Percentiles rank a stretch among this genome's conserved stretches.
These are phyloP conservation scores for Ustilago loliicola DNA, from an alignment of 1,284 basidiomycete species.

Conservation along the genomic window DNA sequence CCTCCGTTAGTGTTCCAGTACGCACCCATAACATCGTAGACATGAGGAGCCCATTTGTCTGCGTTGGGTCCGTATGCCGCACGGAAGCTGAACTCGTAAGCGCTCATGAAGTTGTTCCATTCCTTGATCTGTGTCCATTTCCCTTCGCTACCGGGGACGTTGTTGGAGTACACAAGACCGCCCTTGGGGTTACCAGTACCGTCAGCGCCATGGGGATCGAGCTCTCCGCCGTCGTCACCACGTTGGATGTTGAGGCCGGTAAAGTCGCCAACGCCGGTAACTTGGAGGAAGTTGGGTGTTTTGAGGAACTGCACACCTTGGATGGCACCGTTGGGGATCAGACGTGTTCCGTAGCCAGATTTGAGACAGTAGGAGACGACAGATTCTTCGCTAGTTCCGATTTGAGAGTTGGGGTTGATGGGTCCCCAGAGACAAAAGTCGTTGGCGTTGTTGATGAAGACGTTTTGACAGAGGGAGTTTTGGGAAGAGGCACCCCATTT, in stretches of 20 bases:
- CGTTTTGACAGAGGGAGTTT: conserved; percentile 63
- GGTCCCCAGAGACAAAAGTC: conserved; percentile 68
- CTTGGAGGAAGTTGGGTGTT: conserved; percentile 79
- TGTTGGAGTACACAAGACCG: conserved; percentile 53
- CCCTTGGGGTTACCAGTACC: conserved; percentile 58
- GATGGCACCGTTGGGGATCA: conserved; percentile 82
- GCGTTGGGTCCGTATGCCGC: conserved; percentile 54
- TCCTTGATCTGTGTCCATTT: conserved; percentile 52
- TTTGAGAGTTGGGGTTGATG: conserved; percentile 37
- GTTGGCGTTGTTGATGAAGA: conserved; percentile 62
- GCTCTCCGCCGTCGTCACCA: conserved; percentile 53
- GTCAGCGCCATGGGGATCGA: conserved; percentile 59
- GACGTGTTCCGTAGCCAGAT: conserved; percentile 73
- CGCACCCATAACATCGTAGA: conserved; percentile 57
- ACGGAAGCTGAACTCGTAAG: conserved; percentile 56
- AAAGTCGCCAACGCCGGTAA: conserved; percentile 78
- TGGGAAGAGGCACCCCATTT: conserved; percentile 54
- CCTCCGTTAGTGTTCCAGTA: conserved; percentile 41
- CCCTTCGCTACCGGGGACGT: conserved; percentile 41
- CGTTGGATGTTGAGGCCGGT: conserved; percentile 73
- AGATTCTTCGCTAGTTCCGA: conserved; percentile 73
- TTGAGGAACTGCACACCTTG: conserved; percentile 79
- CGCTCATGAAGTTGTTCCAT: conserved; percentile 59
- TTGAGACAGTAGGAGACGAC: conserved; percentile 80
- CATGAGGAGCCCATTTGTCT: conserved; percentile 52